Conservation (phyloP, 345 rosid species). For the Zanthoxylum bungeanum region DNA sequence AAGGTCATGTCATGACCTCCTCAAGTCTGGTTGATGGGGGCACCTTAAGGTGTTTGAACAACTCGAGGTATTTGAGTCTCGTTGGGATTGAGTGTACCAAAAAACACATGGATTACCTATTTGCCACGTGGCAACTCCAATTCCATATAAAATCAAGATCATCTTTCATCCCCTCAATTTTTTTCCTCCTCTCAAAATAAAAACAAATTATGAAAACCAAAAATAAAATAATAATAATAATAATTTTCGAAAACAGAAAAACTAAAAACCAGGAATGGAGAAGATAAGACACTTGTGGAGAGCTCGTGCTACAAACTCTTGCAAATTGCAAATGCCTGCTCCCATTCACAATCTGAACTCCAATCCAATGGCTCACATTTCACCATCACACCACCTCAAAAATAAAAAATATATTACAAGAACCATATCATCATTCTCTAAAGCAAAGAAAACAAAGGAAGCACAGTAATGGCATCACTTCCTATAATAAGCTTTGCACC, state of each 20-base stretch:
- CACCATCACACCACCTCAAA: neutral
- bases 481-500: constrained; percentile 45
- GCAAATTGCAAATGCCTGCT: no score
- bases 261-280: constrained; percentile 2
- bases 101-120: neutral
- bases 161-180: constrained; percentile 3
- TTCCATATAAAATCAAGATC: constrained; percentile 25
- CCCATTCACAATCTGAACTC: neutral
- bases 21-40: no score
- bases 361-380: constrained; percentile 39
- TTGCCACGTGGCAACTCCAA: constrained; percentile 33
- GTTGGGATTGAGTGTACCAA: no score
- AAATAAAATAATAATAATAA: neutral
- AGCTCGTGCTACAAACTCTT: constrained; percentile 37
- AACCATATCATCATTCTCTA: neutral
- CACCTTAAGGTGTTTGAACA: no score
- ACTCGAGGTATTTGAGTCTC: no score
- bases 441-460: neutral
- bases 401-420: no score
- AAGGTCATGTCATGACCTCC: no score
- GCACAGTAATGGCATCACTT: constrained; percentile 51
- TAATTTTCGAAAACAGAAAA: no score
- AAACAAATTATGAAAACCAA: neutral
- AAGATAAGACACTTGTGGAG: constrained; percentile 75
- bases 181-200: constrained; percentile 6